Evolutionary conservation across 495 filamentous ascomycete genomes (phyloP).

Genomic region (Gamarada debralockiae): DNA sequence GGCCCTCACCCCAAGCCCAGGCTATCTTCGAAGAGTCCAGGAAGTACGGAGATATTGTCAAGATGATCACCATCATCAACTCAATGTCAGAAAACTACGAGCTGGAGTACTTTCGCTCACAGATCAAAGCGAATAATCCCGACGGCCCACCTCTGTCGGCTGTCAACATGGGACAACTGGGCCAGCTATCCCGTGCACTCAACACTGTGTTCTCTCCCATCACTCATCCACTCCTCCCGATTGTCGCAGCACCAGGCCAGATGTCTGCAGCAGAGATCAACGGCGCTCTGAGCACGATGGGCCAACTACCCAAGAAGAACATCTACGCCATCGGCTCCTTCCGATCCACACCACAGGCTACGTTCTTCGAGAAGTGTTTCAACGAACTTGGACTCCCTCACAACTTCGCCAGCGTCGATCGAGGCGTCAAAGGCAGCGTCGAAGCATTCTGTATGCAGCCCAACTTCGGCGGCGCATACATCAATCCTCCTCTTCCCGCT

Average conservation of each 20-base stretch:
- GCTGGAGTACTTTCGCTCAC: constrained; percentile 81
- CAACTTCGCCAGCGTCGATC: constrained; percentile 70
- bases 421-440: constrained; percentile 56
- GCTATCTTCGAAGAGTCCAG: constrained; percentile 63
- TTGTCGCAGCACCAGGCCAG: constrained; percentile 81
- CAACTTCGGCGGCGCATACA: constrained; percentile 73
- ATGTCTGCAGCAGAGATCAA: constrained; percentile 82
- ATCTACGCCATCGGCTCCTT: constrained; percentile 76
- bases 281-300: constrained; percentile 70
- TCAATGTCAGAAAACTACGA: constrained; percentile 81
- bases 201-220: constrained; percentile 85
- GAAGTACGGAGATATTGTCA: constrained; percentile 77
- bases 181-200: constrained; percentile 73
- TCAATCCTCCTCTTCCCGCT: constrained; percentile 64
- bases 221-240: constrained; percentile 77
- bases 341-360: constrained; percentile 66
- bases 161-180: constrained; percentile 81
- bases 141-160: constrained; percentile 69
- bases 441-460: constrained; percentile 65
- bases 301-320: constrained; percentile 72
- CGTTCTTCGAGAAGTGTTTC: constrained; percentile 85
- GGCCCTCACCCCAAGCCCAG: constrained; percentile 67
- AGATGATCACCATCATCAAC: constrained; percentile 81
- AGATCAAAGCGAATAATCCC: constrained; percentile 59
- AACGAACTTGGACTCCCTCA: constrained; percentile 85